Evolutionary conservation across 139 green algal genomes (phyloP).

Genomic region (Desmodesmus armatus): DNA sequence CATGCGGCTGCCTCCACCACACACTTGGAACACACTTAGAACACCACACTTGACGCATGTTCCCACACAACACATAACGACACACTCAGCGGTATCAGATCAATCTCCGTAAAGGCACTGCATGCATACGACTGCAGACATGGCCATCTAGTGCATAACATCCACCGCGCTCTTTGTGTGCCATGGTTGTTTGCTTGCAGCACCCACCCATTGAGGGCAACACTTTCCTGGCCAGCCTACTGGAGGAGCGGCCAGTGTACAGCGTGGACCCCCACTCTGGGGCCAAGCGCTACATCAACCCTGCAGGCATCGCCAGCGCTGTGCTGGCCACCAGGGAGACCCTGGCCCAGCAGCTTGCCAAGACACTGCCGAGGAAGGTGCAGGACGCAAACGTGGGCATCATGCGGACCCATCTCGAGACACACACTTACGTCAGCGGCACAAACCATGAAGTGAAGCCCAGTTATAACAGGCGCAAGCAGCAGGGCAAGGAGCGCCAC

Average conservation of each 20-base stretch:
- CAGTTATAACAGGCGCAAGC: conserved; percentile 16
- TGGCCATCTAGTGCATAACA: too few relatives aligned
- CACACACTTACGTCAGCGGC: conserved; percentile 32
- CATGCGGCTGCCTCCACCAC: too few relatives aligned
- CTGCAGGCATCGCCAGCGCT: conserved; percentile 26
- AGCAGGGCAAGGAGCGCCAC: not conserved
- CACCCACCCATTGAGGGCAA: conserved; percentile 36
- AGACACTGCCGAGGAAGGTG: not conserved
- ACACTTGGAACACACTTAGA: too few relatives aligned
- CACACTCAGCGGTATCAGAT: too few relatives aligned
- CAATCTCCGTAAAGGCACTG: too few relatives aligned
- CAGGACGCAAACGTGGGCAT: conserved; percentile 20
- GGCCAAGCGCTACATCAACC: conserved; percentile 16
- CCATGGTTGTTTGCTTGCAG: too few relatives aligned
- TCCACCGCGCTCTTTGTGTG: too few relatives aligned
- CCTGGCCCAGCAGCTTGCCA: not conserved
- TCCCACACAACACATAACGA: too few relatives aligned
- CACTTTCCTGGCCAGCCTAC: conserved; percentile 15
- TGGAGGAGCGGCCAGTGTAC: conserved; percentile 3
- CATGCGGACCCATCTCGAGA: conserved; percentile 37
- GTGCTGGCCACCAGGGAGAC: conserved; percentile 22
- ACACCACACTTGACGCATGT: too few relatives aligned
- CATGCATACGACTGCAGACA: too few relatives aligned
- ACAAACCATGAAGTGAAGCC: conserved; percentile 5
- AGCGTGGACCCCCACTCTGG: conserved; percentile 22